Percentiles rank a stretch among this genome's conserved stretches.
phyloP scores from a whole-genome alignment of 23 red algal genomes.

The Cyanidioschyzon merolae region DNA sequence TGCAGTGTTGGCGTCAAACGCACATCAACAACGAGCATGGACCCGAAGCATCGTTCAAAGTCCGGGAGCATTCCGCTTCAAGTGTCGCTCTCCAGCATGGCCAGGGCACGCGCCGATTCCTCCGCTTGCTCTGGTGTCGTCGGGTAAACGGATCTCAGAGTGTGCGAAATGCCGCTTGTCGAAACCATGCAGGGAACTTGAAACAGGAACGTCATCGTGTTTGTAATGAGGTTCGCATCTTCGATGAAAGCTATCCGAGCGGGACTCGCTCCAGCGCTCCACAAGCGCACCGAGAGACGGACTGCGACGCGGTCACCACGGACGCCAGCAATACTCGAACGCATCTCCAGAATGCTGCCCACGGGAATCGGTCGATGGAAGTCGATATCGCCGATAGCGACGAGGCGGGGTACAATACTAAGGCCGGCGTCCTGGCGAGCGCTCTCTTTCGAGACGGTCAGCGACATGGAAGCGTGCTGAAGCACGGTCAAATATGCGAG shows the following conservation, averaged over 20 bases:
- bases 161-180: background rate
- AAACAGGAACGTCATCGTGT: slow-evolving; percentile 15
- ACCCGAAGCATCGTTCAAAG: no score
- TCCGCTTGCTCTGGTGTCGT: background rate
- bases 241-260: background rate
- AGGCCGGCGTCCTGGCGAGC: background rate
- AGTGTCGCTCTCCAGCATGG: background rate
- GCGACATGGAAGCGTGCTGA: background rate
- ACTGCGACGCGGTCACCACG: background rate
- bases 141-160: background rate
- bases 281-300: background rate
- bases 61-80: no score
- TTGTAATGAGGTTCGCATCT: background rate
- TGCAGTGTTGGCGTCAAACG: no score
- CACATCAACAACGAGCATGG: no score
- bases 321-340: background rate
- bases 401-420: background rate
- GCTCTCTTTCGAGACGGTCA: background rate
- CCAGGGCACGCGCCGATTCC: background rate
- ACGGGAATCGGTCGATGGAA: slow-evolving; percentile 2
- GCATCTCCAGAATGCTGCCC: slow-evolving; percentile 5
- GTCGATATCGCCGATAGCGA: slow-evolving; percentile 2
- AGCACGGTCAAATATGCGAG: slow-evolving; percentile 20
- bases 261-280: background rate
- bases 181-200: background rate